Conservation (phyloP, 768 basidiomycete species). For the Hydnomerulius pinastri region DNA sequence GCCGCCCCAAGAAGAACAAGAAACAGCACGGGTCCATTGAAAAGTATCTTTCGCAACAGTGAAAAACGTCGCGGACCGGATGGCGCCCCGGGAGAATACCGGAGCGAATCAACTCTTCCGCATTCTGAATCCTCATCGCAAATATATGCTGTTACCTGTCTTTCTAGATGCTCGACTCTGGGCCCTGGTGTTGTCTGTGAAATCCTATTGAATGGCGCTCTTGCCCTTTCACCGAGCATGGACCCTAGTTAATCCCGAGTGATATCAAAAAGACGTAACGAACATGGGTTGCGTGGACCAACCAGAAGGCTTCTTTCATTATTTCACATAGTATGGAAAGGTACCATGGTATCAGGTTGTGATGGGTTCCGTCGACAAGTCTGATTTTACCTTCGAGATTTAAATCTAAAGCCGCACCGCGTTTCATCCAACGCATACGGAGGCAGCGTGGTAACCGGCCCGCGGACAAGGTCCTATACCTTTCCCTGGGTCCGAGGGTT, state of each 20-base stretch:
- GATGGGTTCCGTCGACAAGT: slow-evolving; percentile 18
- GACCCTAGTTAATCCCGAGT: slow-evolving; percentile 11
- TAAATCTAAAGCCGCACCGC: slow-evolving; percentile 9
- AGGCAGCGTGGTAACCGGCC: slow-evolving; percentile 26
- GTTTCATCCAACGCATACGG: slow-evolving; percentile 17
- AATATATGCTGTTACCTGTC: not conserved
- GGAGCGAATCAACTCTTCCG: slow-evolving; percentile 7
- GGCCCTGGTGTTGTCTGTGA: not conserved
- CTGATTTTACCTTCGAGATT: slow-evolving; percentile 26
- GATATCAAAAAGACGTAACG: not conserved
- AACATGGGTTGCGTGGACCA: slow-evolving; percentile 5
- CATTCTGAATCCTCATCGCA: slow-evolving; percentile 1
- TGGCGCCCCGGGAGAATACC: slow-evolving; percentile 10
- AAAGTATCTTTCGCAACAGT: slow-evolving; percentile 6
- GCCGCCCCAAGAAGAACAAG: slow-evolving; percentile 12
- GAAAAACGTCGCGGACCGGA: not conserved
- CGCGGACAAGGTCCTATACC: slow-evolving; percentile 12
- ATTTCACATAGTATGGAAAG: slow-evolving; percentile 2
- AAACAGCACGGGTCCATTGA: slow-evolving; percentile 9
- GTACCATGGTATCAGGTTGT: slow-evolving; percentile 6
- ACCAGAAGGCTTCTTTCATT: slow-evolving; percentile 4
- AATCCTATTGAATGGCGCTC: not conserved
- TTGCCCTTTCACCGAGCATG: slow-evolving; percentile 6
- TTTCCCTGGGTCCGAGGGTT: slow-evolving; percentile 32
- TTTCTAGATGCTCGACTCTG: slow-evolving; percentile 10